Evolutionary conservation across 495 filamentous ascomycete species (phyloP).

Genomic region (Neurospora cerealis): DNA sequence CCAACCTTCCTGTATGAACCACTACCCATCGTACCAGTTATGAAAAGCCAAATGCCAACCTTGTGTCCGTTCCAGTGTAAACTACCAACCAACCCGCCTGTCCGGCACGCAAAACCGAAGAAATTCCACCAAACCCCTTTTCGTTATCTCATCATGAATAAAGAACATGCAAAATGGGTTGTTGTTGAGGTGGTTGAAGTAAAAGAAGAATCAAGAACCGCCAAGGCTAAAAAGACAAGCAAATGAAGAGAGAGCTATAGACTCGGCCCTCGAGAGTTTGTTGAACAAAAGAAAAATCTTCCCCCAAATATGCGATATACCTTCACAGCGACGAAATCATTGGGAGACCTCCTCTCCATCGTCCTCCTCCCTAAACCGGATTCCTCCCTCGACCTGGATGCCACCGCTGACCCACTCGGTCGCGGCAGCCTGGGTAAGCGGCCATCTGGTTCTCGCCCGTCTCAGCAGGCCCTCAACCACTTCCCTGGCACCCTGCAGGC

Average conservation of each 20-base stretch:
- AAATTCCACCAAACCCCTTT: neutral
- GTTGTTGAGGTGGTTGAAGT: neutral
- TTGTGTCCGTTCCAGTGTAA: neutral
- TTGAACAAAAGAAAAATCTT: neutral
- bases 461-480: constrained; percentile 77
- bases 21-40: neutral
- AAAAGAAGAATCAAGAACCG: neutral
- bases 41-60: neutral
- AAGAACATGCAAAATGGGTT: neutral
- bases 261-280: neutral
- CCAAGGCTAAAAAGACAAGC: neutral
- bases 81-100: neutral
- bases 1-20: neutral
- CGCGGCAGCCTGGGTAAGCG: constrained; percentile 57
- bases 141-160: constrained; percentile 4
- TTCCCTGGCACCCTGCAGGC: constrained; percentile 61
- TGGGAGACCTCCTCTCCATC: constrained; percentile 38
- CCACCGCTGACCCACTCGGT: constrained; percentile 68
- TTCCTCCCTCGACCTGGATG: constrained; percentile 59
- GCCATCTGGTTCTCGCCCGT: constrained; percentile 64
- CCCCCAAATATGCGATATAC: neutral
- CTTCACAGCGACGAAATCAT: neutral
- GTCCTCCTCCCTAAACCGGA: constrained; percentile 60
- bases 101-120: neutral
- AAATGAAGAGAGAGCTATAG: neutral